Base-by-base conservation (phyloP, 805 yeast species). In the Saturnispora besseyi region DNA sequence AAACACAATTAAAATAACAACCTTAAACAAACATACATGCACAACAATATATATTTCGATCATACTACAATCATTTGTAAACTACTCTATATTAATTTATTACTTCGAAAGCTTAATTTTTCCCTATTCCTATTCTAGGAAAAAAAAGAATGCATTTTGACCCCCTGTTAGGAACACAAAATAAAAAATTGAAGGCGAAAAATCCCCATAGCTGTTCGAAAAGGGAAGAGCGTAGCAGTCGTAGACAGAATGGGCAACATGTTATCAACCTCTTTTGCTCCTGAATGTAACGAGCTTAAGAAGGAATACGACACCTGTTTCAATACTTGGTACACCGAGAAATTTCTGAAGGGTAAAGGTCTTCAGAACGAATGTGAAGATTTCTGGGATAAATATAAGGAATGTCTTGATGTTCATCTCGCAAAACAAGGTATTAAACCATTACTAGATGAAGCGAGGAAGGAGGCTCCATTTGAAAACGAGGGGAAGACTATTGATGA, bases 241-340 rank as follows among this genome's bases (percentile, higher is more conserved):
- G 28, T 21, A 15, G 18, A 10, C 24, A 22, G n/a, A 32, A 82
- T 83, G 88, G 89, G 89, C 46, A 81, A 81, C 66, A 64, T 72
- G 48, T 78, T 85, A 85, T 83, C 90, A 15, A 75, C 95, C 6
- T 88, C 96, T 53, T 86, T 93, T 73, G 98, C 99, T 34, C 96
- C 97, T 26, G 98, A 93, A 69, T 93, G 99, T 68, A 87, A 95
- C 22, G 85, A 80, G 33, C 77, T 84, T 51, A 93, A 93, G 67
- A 79, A 80, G 58, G 78, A 81, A 60, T 93, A 93, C 62, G 98
- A 93, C 63, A 84, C 82, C 60, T 93, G 99, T 66, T 93, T 93
- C 71, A 90, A 89, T 67, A 77, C 77, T 56, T 90, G 99, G 99
- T 93, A 93, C 64, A 82, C 93, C 5, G 97, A 93, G 58, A 85